Evolutionary conservation across 75 land plant genomes (phyloP).

Genomic region (Chamaecyparis obtusa): DNA sequence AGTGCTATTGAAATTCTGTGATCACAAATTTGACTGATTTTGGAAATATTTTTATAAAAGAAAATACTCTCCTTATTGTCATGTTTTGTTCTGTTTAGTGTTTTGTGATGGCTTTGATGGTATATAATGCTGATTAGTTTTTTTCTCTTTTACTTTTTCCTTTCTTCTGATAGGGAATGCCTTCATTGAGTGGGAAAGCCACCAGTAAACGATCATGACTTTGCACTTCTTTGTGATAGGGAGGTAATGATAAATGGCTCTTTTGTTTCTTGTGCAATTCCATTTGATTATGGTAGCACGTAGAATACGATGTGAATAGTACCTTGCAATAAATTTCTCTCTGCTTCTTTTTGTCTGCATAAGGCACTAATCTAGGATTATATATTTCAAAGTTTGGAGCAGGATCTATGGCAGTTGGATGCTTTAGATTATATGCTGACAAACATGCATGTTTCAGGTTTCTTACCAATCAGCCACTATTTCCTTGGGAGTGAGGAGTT

Average conservation of each 20-base stretch:
- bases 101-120: too few species aligned
- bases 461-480: neutral
- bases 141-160: too few species aligned
- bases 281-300: neutral
- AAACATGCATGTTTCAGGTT: slow-evolving; percentile 3
- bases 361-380: neutral
- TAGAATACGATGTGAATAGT: neutral
- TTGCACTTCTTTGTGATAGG: neutral
- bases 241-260: neutral
- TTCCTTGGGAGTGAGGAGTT: neutral
- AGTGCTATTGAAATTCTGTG: too few species aligned
- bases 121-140: too few species aligned
- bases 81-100: too few species aligned
- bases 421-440: neutral
- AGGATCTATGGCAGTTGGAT: neutral
- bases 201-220: neutral
- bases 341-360: neutral
- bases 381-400: neutral
- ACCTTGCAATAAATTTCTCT: neutral
- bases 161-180: too few species aligned
- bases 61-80: too few species aligned
- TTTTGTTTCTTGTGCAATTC: neutral
- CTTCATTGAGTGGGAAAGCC: too few species aligned
- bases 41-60: too few species aligned
- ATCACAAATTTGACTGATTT: too few species aligned